phyloP scores from a whole-genome alignment of 2,329 filamentous ascomycete species.

The Paracamarosporium sp. region DNA sequence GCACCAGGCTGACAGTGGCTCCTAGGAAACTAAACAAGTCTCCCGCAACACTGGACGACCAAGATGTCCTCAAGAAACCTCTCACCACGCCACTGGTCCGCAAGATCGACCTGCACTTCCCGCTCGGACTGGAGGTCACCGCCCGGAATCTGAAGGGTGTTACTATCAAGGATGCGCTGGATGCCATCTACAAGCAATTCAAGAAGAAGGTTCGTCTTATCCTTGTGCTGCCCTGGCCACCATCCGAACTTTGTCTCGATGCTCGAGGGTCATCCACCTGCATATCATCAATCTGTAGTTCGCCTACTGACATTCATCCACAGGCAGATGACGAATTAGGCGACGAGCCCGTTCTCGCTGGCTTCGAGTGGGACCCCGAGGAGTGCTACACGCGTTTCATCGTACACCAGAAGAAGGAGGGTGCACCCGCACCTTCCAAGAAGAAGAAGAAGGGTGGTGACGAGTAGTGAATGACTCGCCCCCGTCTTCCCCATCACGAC shows the following conservation, averaged over 20 bases:
- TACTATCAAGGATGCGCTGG: slow-evolving; percentile 94
- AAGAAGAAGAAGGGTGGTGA: slow-evolving; percentile 47
- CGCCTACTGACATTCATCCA: slow-evolving; percentile 24
- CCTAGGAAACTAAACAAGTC: slow-evolving; percentile 93
- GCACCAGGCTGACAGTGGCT: slow-evolving; percentile 21
- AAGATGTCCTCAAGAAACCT: slow-evolving; percentile 79
- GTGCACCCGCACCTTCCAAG: slow-evolving; percentile 49
- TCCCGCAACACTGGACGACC: slow-evolving; percentile 78
- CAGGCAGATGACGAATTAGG: slow-evolving; percentile 93
- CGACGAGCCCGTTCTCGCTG: slow-evolving; percentile 83
- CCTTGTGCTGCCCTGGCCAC: not conserved
- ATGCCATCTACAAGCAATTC: slow-evolving; percentile 94
- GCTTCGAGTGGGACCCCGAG: slow-evolving; percentile 96
- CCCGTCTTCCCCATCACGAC: slow-evolving; percentile 40
- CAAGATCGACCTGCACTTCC: slow-evolving; percentile 93
- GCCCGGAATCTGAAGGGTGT: slow-evolving; percentile 93
- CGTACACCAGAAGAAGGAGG: slow-evolving; percentile 82
- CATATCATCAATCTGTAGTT: no score
- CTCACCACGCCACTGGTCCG: slow-evolving; percentile 85
- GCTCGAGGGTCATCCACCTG: not conserved
- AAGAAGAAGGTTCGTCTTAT: slow-evolving; percentile 82
- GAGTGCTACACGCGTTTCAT: slow-evolving; percentile 88
- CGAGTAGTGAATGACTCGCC: slow-evolving; percentile 48
- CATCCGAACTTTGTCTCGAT: not conserved
- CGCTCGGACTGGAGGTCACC: slow-evolving; percentile 83